Evolutionary conservation across 1,284 basidiomycete species (phyloP), one percentile per base, ranked within the genome.

Genomic region (Apiotrichum sp.): DNA sequence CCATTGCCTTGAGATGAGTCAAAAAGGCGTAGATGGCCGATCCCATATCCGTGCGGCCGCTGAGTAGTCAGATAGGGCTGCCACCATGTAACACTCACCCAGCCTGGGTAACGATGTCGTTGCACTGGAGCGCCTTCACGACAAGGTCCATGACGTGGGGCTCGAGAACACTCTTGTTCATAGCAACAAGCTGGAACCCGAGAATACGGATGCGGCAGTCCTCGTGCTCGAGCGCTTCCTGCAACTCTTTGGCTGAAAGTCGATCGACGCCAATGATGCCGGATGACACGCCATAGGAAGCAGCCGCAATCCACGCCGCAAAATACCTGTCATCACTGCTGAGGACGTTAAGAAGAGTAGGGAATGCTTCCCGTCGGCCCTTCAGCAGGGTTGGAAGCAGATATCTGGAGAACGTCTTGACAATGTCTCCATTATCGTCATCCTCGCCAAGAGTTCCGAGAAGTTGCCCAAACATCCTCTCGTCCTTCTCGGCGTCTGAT

Each of bases 261-360:
- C 63, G 61, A 2, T 43, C 42, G 9, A 73, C 56, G 3, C 48
- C 49, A 3, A 69, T 32, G 0, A 60, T 49, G 2, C 65, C 65
- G 3, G 52, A 52, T 29, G 64, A 61, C 5, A 75, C 64, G 6
- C 71, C 69, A 9, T 68, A 50, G 1, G 71, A 65, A 2, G 73
- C 71, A 0, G 70, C 61, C 2, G 67, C 57, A 14, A 71, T 62
- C 73, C 73, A 75, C 0, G 67, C 57, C 1, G 66, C 52, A 43
- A 70, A 66, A 11, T 57, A 47, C 4, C 58, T 29, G 29, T 50
- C 56, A 4, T 50, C 47, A 16, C n/a, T 14, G 7, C 40, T 48
- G 1, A 71, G 59, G 10, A 62, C n/a, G 0, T 47, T 29, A 2
- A 73, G 63, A 0, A 72, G 52, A 0, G 51, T n/a, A 0, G 33